A percentile compares a stretch with the other conserved stretches of the same genome.
phyloP scores from a whole-genome alignment of 371 early-diverging fungal species.

The Basidiobolus meristosporus region DNA sequence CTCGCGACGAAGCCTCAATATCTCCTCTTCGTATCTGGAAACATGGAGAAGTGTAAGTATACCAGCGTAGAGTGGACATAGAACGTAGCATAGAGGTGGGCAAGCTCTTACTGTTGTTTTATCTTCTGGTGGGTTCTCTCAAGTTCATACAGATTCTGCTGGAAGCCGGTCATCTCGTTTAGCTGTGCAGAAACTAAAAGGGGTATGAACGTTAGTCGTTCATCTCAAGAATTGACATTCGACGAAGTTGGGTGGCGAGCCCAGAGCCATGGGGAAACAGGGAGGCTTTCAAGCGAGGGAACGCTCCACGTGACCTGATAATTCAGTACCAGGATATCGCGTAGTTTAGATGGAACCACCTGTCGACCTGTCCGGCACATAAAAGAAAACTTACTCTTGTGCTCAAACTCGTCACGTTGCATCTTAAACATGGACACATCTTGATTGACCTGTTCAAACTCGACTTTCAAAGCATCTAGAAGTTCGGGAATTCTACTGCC shows the following conservation, averaged over 20 bases:
- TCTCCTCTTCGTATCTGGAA: slow-evolving; percentile 55
- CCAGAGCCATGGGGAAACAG: too few species aligned
- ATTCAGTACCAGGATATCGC: too few species aligned
- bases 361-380: too few species aligned
- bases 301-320: too few species aligned
- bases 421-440: slow-evolving; percentile 48
- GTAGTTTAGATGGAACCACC: not conserved
- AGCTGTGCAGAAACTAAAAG: slow-evolving; percentile 45
- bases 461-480: slow-evolving; percentile 60
- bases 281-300: too few species aligned
- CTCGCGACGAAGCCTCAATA: slow-evolving; percentile 47
- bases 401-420: slow-evolving; percentile 77
- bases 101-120: slow-evolving; percentile 35
- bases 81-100: not conserved
- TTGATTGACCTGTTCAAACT: slow-evolving; percentile 61
- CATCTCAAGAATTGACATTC: too few species aligned
- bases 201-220: slow-evolving; percentile 2
- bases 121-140: slow-evolving; percentile 56
- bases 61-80: not conserved
- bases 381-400: slow-evolving; percentile 47
- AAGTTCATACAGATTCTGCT: slow-evolving; percentile 56
- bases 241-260: too few species aligned
- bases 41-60: not conserved
- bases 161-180: slow-evolving; percentile 48
- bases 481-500: slow-evolving; percentile 55